Evolutionary conservation across 176 grass and related monocot genomes (phyloP).

Genomic region (Coix lacrymajobi): DNA sequence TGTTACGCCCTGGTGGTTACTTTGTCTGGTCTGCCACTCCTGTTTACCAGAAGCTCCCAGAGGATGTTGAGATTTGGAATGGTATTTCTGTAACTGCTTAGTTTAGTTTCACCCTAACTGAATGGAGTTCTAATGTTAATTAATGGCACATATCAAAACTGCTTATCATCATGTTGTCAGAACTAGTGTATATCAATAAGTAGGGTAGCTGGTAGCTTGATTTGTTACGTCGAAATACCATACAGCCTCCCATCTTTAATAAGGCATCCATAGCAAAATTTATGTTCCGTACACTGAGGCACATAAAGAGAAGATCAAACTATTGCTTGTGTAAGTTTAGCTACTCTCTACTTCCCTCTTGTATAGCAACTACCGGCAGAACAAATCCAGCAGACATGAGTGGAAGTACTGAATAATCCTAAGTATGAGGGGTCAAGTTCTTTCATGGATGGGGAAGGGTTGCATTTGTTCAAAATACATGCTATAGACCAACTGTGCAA

Average conservation of each 20-base stretch:
- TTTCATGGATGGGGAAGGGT: not conserved
- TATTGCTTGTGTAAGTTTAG: not conserved
- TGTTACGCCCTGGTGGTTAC: conserved; percentile 93
- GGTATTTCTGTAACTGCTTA: conserved; percentile 39
- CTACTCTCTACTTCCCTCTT: not conserved
- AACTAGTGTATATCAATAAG: not conserved
- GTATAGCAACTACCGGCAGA: not conserved
- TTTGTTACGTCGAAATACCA: not conserved
- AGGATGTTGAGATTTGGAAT: conserved; percentile 92
- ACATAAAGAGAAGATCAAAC: not conserved
- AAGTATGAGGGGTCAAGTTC: not conserved
- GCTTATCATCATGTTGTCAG: not conserved
- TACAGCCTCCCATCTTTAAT: not conserved
- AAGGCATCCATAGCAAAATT: not conserved
- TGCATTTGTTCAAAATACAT: not conserved
- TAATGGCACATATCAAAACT: not conserved
- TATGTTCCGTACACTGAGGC: not conserved
- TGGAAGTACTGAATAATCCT: not conserved
- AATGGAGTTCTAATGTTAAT: not conserved
- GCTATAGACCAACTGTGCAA: not conserved
- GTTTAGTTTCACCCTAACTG: conserved; percentile 6
- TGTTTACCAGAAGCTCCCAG: conserved; percentile 83
- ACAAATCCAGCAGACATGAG: not conserved
- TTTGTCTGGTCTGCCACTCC: conserved; percentile 98
- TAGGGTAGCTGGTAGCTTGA: not conserved